These are phyloP conservation scores for Colletotrichum eremochloae DNA, from an alignment of 2,329 filamentous ascomycete genomes.

Conservation along the genomic window DNA sequence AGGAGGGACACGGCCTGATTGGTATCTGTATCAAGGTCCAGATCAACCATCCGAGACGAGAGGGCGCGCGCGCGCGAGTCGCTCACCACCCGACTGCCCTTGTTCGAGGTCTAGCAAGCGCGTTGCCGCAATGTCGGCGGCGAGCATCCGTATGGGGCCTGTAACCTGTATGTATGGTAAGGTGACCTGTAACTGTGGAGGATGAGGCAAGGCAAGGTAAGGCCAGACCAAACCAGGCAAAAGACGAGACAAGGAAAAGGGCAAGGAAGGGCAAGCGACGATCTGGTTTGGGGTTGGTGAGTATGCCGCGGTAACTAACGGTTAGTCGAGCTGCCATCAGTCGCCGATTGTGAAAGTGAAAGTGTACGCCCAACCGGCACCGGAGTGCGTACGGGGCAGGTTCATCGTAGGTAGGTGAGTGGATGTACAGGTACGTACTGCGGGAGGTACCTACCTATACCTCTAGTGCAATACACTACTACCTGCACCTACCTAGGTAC, in stretches of 20 bases:
- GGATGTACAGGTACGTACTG: too few species aligned
- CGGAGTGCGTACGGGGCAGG: too few species aligned
- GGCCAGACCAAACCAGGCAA: background rate
- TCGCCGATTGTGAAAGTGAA: background rate
- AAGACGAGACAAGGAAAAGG: background rate
- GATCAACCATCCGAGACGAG: slow-evolving; percentile 29
- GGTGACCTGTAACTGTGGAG: background rate
- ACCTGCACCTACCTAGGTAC: too few species aligned
- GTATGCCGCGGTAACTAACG: background rate
- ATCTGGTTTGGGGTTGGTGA: background rate
- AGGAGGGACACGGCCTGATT: background rate
- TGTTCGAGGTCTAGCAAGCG: background rate
- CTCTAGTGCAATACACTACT: too few species aligned
- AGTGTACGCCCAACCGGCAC: background rate
- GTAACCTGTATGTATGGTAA: too few species aligned
- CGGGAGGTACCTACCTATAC: too few species aligned
- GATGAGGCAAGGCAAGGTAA: background rate
- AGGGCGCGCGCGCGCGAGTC: slow-evolving; percentile 32
- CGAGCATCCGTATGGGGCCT: too few species aligned
- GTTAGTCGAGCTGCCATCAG: background rate
- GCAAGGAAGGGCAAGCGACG: background rate
- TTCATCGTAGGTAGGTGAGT: too few species aligned
- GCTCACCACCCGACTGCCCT: slow-evolving; percentile 6
- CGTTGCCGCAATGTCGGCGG: slow-evolving; percentile 4
- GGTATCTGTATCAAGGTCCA: background rate